A percentile compares a stretch with the other conserved stretches of the same genome.
Evolutionary conservation across 176 grass and related monocot genomes (phyloP).

Genomic region (Bromus sterilis): DNA sequence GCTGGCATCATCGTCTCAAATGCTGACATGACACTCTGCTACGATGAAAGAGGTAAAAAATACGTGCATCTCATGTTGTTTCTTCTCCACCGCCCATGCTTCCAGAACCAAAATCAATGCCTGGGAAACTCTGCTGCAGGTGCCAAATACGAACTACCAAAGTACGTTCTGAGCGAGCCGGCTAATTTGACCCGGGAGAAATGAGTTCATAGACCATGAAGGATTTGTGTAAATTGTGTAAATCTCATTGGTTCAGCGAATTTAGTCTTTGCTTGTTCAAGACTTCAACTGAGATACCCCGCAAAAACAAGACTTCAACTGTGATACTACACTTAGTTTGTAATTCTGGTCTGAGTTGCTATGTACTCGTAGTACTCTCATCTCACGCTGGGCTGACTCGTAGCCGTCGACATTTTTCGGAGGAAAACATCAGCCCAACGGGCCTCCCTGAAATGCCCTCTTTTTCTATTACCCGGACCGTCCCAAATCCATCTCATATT

Average conservation of each 20-base stretch:
- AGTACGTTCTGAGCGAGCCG: slow-evolving; percentile 81
- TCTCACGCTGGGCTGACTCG: too few species aligned
- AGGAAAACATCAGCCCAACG: too few species aligned
- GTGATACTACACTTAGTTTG: neutral
- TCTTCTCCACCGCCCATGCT: slow-evolving; percentile 2
- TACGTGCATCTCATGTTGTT: neutral
- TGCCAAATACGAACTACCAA: slow-evolving; percentile 91
- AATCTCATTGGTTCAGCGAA: slow-evolving; percentile 49
- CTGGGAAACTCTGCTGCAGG: slow-evolving; percentile 41
- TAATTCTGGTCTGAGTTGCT: neutral
- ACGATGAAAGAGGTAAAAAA: slow-evolving; percentile 76
- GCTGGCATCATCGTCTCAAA: slow-evolving; percentile 83
- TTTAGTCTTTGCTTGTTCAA: slow-evolving; percentile 9
- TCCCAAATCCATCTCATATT: too few species aligned
- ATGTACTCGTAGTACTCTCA: neutral
- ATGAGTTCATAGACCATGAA: slow-evolving; percentile 24
- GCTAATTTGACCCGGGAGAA: slow-evolving; percentile 67
- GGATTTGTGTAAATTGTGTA: slow-evolving; percentile 66
- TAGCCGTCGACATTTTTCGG: too few species aligned
- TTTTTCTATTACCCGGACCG: too few species aligned
- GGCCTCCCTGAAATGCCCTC: too few species aligned
- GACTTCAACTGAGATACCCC: slow-evolving; percentile 11
- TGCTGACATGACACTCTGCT: slow-evolving; percentile 83
- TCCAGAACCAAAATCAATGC: neutral
- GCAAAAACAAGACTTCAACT: slow-evolving; percentile 10